Conservation (phyloP, 495 filamentous ascomycete genomes). For the Penicillium taxi region DNA sequence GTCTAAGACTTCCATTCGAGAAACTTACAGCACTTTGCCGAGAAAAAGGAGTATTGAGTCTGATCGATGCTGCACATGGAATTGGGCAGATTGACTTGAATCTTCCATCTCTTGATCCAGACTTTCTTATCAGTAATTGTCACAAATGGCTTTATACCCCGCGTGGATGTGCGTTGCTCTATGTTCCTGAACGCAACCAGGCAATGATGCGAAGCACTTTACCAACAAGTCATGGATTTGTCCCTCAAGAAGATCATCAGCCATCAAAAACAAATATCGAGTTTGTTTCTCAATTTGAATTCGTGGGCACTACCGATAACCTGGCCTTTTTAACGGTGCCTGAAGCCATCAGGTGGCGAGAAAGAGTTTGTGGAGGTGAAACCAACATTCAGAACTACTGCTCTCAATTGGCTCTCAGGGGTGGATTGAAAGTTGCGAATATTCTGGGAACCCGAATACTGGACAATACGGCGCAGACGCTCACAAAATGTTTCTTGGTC, state of each 20-base stretch:
- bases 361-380: slow-evolving; percentile 49
- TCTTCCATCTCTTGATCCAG: slow-evolving; percentile 50
- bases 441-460: slow-evolving; percentile 59
- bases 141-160: slow-evolving; percentile 83
- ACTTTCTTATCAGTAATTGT: slow-evolving; percentile 70
- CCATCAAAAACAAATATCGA: slow-evolving; percentile 25
- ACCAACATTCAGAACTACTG: slow-evolving; percentile 1
- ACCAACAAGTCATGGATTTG: slow-evolving; percentile 50
- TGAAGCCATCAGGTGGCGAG: slow-evolving; percentile 55
- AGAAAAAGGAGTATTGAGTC: slow-evolving; percentile 46
- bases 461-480: slow-evolving; percentile 10
- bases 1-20: slow-evolving; percentile 64
- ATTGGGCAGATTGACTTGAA: slow-evolving; percentile 64
- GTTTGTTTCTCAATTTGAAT: slow-evolving; percentile 64
- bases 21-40: slow-evolving; percentile 48
- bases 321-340: slow-evolving; percentile 56
- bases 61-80: slow-evolving; percentile 68
- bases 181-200: slow-evolving; percentile 68
- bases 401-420: slow-evolving; percentile 42
- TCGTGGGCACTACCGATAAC: slow-evolving; percentile 61
- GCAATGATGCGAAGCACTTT: slow-evolving; percentile 58
- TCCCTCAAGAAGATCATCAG: slow-evolving; percentile 10
- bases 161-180: slow-evolving; percentile 63
- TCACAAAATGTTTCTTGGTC: slow-evolving; percentile 41
- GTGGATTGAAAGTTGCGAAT: slow-evolving; percentile 46